Evolutionary conservation across 768 basidiomycete genomes (phyloP), one percentile per base, ranked within the genome.

Genomic region (Suillus luteus): DNA sequence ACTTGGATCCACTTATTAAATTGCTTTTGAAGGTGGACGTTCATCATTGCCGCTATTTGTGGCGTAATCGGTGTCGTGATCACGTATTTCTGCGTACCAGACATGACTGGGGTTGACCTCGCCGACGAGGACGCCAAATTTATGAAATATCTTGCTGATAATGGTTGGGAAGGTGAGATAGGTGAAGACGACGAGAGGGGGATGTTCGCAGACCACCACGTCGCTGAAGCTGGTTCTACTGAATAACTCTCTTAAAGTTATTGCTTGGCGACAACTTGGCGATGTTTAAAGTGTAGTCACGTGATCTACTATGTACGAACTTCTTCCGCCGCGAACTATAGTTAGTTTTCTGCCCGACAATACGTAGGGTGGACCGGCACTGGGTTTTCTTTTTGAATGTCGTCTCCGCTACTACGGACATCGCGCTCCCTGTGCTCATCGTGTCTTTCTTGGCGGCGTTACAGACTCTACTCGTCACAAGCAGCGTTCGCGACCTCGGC

Each of bases 21-120:
- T 48, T 65, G 12, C 65, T 59, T 59, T 27, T 54, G 43, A 67
- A 86, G 85, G 65, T 87, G 85, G 86, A 88, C 85, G 5, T 88
- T 88, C 66, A 88, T 88, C 67, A 82, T 88, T 68, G 84, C 82
- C 63, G 89, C 88, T n/a, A 85, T 87, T 62, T 88, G 86, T 65
- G 88, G 89, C 38, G 76, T 86, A 40, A 73, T 78, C 10, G 89
- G 89, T 24, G 83, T 90, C 60, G 57, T 88, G 24, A 80, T 89
- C 61, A 86, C 89, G 4, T 90, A 85, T 69, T 85, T 89, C 73
- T 88, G 86, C 72, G 82, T 89, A 3, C 86, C 87, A 35, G 86
- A 88, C 68, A 85, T 85, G 82, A 88, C 86, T 24, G 85, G 86
- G 1, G 77, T 84, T 3, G 89, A 91, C 71, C 80, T 91, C 11